Conservation (phyloP, 2,329 filamentous ascomycete genomes). For the Phaeoacremonium minimum region DNA sequence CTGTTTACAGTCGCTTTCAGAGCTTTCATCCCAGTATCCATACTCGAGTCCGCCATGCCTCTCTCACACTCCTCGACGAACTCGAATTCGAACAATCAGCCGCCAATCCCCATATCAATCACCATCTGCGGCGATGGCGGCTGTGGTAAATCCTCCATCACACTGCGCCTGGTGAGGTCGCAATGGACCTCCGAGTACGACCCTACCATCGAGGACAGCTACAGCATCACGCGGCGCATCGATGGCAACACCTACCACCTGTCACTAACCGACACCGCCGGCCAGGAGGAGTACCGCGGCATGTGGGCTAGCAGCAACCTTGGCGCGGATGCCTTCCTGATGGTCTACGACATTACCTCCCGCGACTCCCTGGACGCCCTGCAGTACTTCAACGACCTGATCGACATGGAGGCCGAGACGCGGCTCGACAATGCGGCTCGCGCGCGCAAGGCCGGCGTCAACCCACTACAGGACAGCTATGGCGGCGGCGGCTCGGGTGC, state of each 20-base stretch:
- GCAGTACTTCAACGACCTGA: slow-evolving; percentile 76
- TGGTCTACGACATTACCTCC: slow-evolving; percentile 84
- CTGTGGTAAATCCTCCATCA: slow-evolving; percentile 82
- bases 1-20: too few species aligned
- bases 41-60: too few species aligned
- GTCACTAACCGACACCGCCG: slow-evolving; percentile 75
- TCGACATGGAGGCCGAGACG: slow-evolving; percentile 76
- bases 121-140: slow-evolving; percentile 86
- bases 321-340: slow-evolving; percentile 74
- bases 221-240: slow-evolving; percentile 75
- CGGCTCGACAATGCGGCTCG: slow-evolving; percentile 58
- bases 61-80: too few species aligned
- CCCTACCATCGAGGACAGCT: slow-evolving; percentile 79
- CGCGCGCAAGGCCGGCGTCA: slow-evolving; percentile 38
- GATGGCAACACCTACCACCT: slow-evolving; percentile 80
- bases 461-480: slow-evolving; percentile 15
- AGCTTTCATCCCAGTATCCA: too few species aligned
- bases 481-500: slow-evolving; percentile 28
- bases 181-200: slow-evolving; percentile 84
- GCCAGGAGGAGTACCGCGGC: slow-evolving; percentile 85
- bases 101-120: slow-evolving; percentile 60
- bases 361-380: slow-evolving; percentile 64
- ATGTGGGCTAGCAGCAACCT: slow-evolving; percentile 82
- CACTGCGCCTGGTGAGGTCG: slow-evolving; percentile 73
- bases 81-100: slow-evolving; percentile 19